Evolutionary conservation across 139 green algal genomes (phyloP).

Genomic region (Auxenochlorella pyrenoidosa): DNA sequence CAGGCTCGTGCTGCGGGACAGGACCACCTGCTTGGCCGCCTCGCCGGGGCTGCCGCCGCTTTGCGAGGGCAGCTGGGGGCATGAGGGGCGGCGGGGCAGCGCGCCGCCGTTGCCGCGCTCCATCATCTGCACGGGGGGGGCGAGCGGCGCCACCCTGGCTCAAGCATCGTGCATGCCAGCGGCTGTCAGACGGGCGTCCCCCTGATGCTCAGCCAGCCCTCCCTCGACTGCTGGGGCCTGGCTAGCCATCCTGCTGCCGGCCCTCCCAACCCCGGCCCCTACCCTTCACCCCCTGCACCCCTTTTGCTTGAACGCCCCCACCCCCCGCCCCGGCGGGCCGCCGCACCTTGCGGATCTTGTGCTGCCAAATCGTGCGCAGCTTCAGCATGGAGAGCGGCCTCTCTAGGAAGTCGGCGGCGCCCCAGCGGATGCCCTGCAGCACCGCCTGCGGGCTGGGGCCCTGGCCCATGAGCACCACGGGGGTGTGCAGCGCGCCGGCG

Average conservation of each 20-base stretch:
- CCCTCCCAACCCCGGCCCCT: no score
- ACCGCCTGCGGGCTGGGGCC: not conserved
- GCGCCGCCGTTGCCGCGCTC: slow-evolving; percentile 2
- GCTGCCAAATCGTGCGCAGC: slow-evolving; percentile 18
- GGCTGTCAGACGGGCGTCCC: not conserved
- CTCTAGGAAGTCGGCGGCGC: slow-evolving; percentile 19
- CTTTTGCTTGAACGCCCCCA: not conserved
- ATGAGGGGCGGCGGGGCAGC: slow-evolving; percentile 14
- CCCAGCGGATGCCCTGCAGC: slow-evolving; percentile 18
- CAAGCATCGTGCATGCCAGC: not conserved
- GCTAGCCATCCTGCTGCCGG: no score
- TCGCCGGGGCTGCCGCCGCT: not conserved
- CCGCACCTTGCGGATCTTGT: slow-evolving; percentile 30
- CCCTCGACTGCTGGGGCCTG: no score
- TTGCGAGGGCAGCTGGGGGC: not conserved
- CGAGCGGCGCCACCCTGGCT: not conserved
- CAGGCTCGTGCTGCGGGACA: not conserved
- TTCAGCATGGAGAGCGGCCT: slow-evolving; percentile 1
- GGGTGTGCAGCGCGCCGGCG: not conserved
- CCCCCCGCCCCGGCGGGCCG: no score
- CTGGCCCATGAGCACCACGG: slow-evolving; percentile 25
- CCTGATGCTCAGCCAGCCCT: no score
- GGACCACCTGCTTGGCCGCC: no score
- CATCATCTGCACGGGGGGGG: slow-evolving; percentile 23
- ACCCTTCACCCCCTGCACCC: no score